Conservation (phyloP, 139 green algal species). For the Chlamydomonas sphaeroides region DNA sequence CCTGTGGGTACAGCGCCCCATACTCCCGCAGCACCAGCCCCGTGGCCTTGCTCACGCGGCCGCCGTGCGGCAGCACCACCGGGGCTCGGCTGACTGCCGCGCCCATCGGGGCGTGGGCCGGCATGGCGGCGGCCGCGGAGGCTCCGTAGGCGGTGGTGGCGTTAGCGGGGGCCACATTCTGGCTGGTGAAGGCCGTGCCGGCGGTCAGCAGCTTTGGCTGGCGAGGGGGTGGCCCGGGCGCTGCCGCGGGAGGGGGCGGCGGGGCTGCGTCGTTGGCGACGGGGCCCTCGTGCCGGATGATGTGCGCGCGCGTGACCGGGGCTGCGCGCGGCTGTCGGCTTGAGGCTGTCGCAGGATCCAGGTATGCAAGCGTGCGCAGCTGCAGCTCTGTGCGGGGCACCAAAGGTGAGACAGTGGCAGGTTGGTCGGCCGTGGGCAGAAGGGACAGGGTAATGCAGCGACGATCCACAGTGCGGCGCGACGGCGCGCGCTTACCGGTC, state of each 20-base stretch:
- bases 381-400: not conserved
- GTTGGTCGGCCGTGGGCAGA: too few relatives aligned
- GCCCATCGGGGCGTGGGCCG: not conserved
- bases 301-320: too few relatives aligned
- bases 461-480: too few relatives aligned
- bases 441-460: too few relatives aligned
- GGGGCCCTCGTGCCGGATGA: constrained; percentile 9
- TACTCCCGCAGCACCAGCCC: constrained; percentile 34
- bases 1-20: constrained; percentile 37
- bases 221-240: too few relatives aligned
- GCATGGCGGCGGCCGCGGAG: not conserved
- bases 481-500: too few relatives aligned
- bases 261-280: too few relatives aligned
- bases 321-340: too few relatives aligned
- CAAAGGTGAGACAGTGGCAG: too few relatives aligned
- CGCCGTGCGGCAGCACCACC: constrained; percentile 12
- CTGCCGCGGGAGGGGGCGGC: too few relatives aligned
- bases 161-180: constrained; percentile 6
- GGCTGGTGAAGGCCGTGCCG: not conserved
- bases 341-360: constrained; percentile 18
- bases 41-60: constrained; percentile 10
- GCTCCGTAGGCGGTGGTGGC: too few relatives aligned
- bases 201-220: too few relatives aligned
- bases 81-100: constrained; percentile 17
- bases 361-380: constrained; percentile 28